phyloP scores from a whole-genome alignment of 352 stramenopile species.

The Thalassiosira allenii region DNA sequence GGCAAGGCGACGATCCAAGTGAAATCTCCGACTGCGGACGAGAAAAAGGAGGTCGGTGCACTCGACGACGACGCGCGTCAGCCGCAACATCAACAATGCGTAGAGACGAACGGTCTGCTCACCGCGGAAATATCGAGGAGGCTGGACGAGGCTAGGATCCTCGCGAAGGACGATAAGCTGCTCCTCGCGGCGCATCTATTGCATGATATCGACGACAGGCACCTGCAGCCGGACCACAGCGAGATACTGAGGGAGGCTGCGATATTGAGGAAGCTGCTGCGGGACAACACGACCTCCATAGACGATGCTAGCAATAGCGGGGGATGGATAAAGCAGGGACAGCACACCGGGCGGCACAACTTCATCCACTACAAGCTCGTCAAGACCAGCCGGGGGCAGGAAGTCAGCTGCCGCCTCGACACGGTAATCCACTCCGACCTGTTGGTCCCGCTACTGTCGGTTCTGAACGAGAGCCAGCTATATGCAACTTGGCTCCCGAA shows the following conservation, averaged over 20 bases:
- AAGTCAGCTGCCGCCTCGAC: slow-evolving; percentile 72
- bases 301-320: slow-evolving; percentile 3
- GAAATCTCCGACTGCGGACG: too few relatives aligned
- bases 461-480: slow-evolving; percentile 80
- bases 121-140: neutral
- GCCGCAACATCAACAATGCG: too few relatives aligned
- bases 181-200: slow-evolving; percentile 62
- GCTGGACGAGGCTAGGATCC: slow-evolving; percentile 32
- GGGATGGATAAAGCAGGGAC: slow-evolving; percentile 73
- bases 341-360: slow-evolving; percentile 69
- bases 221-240: slow-evolving; percentile 51
- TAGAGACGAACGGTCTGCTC: too few relatives aligned
- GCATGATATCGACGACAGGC: slow-evolving; percentile 32
- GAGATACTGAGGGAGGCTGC: slow-evolving; percentile 59
- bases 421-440: slow-evolving; percentile 64
- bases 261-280: slow-evolving; percentile 45
- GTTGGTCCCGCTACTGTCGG: slow-evolving; percentile 72
- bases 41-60: too few relatives aligned
- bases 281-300: slow-evolving; percentile 32
- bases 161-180: slow-evolving; percentile 62
- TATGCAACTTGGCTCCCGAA: slow-evolving; percentile 76
- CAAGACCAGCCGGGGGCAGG: slow-evolving; percentile 12
- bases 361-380: slow-evolving; percentile 81
- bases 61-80: too few relatives aligned
- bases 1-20: too few relatives aligned